Evolutionary conservation across 2,329 filamentous ascomycete genomes (phyloP), one percentile per base, ranked within the genome.

Genomic region (Whalleya microplaca): DNA sequence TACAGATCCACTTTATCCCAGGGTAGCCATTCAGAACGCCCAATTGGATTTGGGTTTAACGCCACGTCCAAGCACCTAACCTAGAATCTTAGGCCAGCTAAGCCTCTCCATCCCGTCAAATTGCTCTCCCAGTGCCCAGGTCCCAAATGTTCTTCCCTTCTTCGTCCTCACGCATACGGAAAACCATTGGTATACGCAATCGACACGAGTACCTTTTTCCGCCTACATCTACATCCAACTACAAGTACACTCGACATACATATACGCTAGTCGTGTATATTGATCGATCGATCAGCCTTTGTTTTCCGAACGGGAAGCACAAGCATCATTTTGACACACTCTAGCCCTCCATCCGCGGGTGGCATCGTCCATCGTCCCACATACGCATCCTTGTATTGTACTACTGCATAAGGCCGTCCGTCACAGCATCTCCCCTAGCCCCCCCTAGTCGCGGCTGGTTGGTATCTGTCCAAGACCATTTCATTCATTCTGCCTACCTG

Each of bases 371-470:
- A 53, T 61, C 53, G 61, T 61, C 56, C 55, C 61, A 61, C 55
- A 59, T 47, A 48, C 51, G 45, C 56, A 64, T 64, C 61, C 61
- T 62, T 61, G 61, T 51, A 41, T 23, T 48, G 45, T 52, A 55
- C 52, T 23, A 60, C 63, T 64, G 63, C 61, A 63, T 64, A 64
- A 59, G 63, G 59, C 63, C 64, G 63, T 65, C 59, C 58, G 64
- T 62, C 63, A 62, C 56, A 60, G 54, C 55, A 51, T 55, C 53
- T 54, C 37, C 51, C 51, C 46, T 58, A 56, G 12, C 41, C 56
- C 32, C 56, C 32, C 52, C 51, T 61, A 64, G 56, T 58, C 45
- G 53, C 52, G 54, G 55, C 53, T 53, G 52, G 51, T 48, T 45
- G 51, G 55, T 48, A 54, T 45, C 53, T 32, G 21, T 46, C 48